These are phyloP conservation scores for Neonectria magnoliae DNA, from an alignment of 2,329 filamentous ascomycete genomes.

Conservation along the genomic window DNA sequence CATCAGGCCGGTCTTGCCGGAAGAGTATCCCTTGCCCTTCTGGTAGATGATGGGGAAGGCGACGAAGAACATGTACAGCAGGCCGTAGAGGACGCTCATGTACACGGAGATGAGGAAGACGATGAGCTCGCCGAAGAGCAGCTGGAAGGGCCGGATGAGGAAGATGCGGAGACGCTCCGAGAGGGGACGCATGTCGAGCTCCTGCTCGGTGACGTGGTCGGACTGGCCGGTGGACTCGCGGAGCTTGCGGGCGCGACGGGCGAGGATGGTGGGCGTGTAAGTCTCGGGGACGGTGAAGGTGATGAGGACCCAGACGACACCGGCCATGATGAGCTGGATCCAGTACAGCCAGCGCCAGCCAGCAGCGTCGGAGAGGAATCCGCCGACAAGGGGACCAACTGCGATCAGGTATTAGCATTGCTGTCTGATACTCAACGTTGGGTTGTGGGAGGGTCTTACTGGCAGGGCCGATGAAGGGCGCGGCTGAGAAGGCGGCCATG, in stretches of 20 bases:
- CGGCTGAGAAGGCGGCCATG: slow-evolving; percentile 86
- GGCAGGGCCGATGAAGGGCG: slow-evolving; percentile 84
- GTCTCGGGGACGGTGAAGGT: slow-evolving; percentile 92
- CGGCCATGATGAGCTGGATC: slow-evolving; percentile 82
- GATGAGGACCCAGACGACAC: slow-evolving; percentile 76
- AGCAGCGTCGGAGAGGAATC: slow-evolving; percentile 74
- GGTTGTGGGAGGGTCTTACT: slow-evolving; percentile 50
- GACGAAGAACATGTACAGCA: slow-evolving; percentile 82
- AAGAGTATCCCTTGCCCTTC: slow-evolving; percentile 79
- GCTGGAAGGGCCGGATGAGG: slow-evolving; percentile 83
- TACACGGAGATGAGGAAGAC: slow-evolving; percentile 86
- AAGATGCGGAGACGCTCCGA: slow-evolving; percentile 77
- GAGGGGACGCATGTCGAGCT: slow-evolving; percentile 78
- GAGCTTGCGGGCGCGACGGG: slow-evolving; percentile 74
- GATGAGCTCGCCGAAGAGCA: slow-evolving; percentile 85
- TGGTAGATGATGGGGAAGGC: slow-evolving; percentile 78
- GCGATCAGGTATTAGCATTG: slow-evolving; percentile 14
- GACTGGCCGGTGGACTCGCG: slow-evolving; percentile 73
- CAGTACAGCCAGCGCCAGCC: slow-evolving; percentile 90
- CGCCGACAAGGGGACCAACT: slow-evolving; percentile 79
- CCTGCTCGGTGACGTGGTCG: slow-evolving; percentile 80
- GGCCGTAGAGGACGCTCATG: slow-evolving; percentile 83
- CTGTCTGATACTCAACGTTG: no score
- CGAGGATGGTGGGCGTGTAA: slow-evolving; percentile 82
- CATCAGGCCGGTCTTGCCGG: slow-evolving; percentile 82